These are phyloP conservation scores for Passalora sequoiae DNA, from an alignment of 2,329 filamentous ascomycete genomes.

Conservation along the genomic window DNA sequence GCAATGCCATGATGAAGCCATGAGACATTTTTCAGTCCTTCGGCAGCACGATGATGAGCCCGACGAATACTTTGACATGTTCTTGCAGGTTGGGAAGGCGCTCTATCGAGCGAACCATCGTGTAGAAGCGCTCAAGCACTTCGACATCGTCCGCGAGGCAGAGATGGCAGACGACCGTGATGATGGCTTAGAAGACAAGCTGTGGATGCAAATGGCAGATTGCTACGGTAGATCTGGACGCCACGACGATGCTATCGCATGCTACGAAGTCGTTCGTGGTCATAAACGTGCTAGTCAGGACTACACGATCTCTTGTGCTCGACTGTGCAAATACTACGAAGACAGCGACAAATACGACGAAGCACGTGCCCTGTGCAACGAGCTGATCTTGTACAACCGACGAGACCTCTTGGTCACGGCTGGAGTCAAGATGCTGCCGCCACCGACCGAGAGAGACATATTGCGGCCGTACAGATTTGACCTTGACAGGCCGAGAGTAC, in stretches of 20 bases:
- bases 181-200: constrained; percentile 40
- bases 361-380: constrained; percentile 70
- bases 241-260: constrained; percentile 66
- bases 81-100: constrained; percentile 63
- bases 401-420: constrained; percentile 24
- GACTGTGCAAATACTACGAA: constrained; percentile 78
- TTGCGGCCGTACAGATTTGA: constrained; percentile 1
- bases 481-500: not conserved
- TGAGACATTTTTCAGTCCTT: constrained; percentile 49
- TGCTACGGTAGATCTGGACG: constrained; percentile 65
- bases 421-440: constrained; percentile 20
- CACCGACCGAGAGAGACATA: not conserved
- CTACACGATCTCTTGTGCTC: constrained; percentile 17
- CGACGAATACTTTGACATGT: constrained; percentile 69
- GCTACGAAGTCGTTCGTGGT: constrained; percentile 64
- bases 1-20: constrained; percentile 60
- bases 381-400: constrained; percentile 61
- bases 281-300: constrained; percentile 13
- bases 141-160: constrained; percentile 43
- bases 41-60: constrained; percentile 62
- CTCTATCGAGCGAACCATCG: constrained; percentile 49
- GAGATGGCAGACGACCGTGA: constrained; percentile 15
- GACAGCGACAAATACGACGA: constrained; percentile 63
- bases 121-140: constrained; percentile 55
- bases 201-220: constrained; percentile 54